These are phyloP conservation scores for Saccharomyces hybrid DNA, from an alignment of 1,139 yeast species.

Conservation along the genomic window DNA sequence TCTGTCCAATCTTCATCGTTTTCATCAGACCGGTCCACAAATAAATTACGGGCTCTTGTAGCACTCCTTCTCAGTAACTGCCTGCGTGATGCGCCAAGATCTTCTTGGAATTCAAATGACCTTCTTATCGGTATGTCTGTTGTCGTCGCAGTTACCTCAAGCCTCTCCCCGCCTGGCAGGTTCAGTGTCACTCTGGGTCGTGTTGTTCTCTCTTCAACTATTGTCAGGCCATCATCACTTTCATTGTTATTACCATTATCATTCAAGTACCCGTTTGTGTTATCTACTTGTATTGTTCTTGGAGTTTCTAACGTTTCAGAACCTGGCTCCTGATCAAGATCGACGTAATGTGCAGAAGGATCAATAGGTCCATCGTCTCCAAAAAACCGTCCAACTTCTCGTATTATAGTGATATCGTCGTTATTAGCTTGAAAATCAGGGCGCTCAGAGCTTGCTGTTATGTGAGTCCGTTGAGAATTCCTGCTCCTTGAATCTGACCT, in stretches of 20 bases:
- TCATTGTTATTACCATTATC: conserved; percentile 6
- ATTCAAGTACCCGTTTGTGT: neutral
- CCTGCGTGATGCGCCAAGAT: conserved; percentile 14
- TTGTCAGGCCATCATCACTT: conserved; percentile 25
- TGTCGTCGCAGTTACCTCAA: conserved; percentile 19
- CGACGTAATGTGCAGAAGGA: conserved; percentile 20
- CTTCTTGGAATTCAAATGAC: conserved; percentile 24
- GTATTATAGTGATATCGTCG: conserved; percentile 22
- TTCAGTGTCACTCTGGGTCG: conserved; percentile 19
- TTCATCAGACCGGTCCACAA: conserved; percentile 10
- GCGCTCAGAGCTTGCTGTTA: conserved; percentile 1
- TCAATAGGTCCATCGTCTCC: conserved; percentile 15
- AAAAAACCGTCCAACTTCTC: conserved; percentile 13
- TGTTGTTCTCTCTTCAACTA: conserved; percentile 24
- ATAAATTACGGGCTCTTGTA: conserved; percentile 14
- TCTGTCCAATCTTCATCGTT: conserved; percentile 4
- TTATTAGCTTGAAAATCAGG: conserved; percentile 7
- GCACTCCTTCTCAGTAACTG: conserved; percentile 18
- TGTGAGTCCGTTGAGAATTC: neutral
- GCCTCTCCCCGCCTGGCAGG: conserved; percentile 27
- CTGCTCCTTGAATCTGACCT: conserved; percentile 8
- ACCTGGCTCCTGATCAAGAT: conserved; percentile 19
- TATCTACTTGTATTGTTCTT: neutral
- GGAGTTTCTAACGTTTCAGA: neutral
- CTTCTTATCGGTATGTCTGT: conserved; percentile 24